Conservation (phyloP, 805 yeast genomes). For the Wickerhamiella kazuoi region DNA sequence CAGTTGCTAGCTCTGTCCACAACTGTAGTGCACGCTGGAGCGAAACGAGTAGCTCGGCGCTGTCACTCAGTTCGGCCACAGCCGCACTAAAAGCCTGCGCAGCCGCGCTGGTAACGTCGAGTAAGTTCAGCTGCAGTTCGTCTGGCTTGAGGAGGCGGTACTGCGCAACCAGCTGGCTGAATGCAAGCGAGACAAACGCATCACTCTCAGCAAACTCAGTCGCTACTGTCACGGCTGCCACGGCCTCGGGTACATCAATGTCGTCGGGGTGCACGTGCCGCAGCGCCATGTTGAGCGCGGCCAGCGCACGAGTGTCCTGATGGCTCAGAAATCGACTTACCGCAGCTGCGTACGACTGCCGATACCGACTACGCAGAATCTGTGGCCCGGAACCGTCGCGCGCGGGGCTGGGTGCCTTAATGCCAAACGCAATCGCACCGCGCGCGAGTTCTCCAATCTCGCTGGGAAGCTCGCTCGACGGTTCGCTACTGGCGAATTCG, state of each 20-base stretch:
- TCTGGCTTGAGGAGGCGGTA: constrained; percentile 1
- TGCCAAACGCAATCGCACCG: too few species aligned
- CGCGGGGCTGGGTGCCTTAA: too few species aligned
- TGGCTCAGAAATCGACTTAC: neutral
- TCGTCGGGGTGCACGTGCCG: neutral
- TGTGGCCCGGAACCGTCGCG: too few species aligned
- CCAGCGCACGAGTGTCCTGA: neutral
- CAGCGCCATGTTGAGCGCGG: neutral
- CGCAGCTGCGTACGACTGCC: too few species aligned
- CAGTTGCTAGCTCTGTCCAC: neutral
- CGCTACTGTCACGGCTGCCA: neutral
- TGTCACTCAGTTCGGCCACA: neutral
- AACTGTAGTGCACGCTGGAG: neutral
- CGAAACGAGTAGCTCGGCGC: neutral
- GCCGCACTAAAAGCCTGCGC: neutral
- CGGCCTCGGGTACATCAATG: neutral
- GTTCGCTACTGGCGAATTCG: too few species aligned
- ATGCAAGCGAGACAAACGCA: neutral
- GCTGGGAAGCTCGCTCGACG: too few species aligned
- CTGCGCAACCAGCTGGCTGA: neutral
- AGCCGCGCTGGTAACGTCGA: neutral
- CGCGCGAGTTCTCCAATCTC: too few species aligned
- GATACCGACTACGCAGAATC: too few species aligned
- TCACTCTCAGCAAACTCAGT: neutral
- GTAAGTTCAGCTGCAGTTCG: neutral